phyloP scores from a whole-genome alignment of 140 eudicot genomes.

The Oenanthe javanica region DNA sequence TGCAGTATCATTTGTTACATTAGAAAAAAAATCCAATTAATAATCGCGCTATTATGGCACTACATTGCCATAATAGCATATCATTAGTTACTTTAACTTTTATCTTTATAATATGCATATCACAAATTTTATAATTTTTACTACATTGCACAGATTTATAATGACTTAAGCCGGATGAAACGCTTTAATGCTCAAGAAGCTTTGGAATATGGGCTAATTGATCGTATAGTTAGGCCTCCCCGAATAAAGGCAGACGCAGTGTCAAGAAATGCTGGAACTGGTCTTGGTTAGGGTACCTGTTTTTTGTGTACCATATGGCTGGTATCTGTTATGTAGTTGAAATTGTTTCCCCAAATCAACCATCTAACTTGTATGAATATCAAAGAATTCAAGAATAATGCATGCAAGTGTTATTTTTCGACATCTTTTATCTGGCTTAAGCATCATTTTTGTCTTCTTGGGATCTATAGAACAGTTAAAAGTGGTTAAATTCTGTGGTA shows the following conservation, averaged over 20 bases:
- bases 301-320: slow-evolving; percentile 1
- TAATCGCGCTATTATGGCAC: background rate
- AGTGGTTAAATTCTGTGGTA: background rate
- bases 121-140: background rate
- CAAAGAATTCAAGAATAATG: background rate
- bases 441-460: background rate
- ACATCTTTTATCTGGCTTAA: background rate
- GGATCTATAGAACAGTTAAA: background rate
- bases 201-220: slow-evolving; percentile 81
- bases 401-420: background rate
- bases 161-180: slow-evolving; percentile 56
- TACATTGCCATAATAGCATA: too few relatives aligned
- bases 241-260: slow-evolving; percentile 59
- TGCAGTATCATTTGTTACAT: background rate
- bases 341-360: background rate
- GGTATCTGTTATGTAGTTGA: background rate
- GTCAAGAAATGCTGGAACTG: slow-evolving; percentile 36
- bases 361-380: background rate
- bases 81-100: background rate
- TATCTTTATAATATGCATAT: background rate
- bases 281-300: slow-evolving; percentile 50
- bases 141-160: slow-evolving; percentile 42
- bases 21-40: background rate
- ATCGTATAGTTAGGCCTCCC: slow-evolving; percentile 70
- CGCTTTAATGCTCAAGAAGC: slow-evolving; percentile 70